Evolutionary conservation across 495 filamentous ascomycete genomes (phyloP).

Genomic region (Articulospora tetracladia): DNA sequence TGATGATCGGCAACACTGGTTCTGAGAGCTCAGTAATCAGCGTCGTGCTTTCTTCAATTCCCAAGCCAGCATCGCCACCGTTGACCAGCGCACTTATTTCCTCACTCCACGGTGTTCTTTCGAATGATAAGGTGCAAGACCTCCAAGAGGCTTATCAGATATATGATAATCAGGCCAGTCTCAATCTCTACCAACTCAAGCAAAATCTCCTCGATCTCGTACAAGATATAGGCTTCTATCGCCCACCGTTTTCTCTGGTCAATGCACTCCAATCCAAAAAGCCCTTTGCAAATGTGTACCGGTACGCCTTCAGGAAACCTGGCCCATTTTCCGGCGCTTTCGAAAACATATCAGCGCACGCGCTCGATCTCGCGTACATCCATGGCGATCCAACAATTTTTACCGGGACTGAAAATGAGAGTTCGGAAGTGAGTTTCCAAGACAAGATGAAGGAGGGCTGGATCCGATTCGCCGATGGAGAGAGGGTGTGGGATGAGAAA

Average conservation of each 20-base stretch:
- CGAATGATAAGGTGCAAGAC: background rate
- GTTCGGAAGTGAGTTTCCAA: background rate
- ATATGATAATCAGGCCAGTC: background rate
- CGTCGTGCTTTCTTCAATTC: background rate
- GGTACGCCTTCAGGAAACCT: background rate
- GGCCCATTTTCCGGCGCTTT: background rate
- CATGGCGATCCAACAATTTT: slow-evolving; percentile 8
- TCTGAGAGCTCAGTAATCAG: background rate
- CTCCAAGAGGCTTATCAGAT: background rate
- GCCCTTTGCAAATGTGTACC: background rate
- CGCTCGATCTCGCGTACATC: slow-evolving; percentile 11
- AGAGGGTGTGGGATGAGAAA: slow-evolving; percentile 2
- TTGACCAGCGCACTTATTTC: background rate
- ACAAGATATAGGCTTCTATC: background rate
- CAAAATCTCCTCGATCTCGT: background rate
- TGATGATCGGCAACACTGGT: slow-evolving; percentile 6
- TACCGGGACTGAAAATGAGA: background rate
- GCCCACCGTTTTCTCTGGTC: background rate
- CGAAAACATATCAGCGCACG: background rate
- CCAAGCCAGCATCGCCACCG: background rate
- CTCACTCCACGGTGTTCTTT: background rate
- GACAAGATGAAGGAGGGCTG: background rate
- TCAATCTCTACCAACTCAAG: background rate
- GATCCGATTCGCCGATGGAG: slow-evolving; percentile 7
- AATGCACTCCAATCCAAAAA: background rate